Conservation (phyloP, 768 basidiomycete genomes). For the Tremella fuciformis region DNA sequence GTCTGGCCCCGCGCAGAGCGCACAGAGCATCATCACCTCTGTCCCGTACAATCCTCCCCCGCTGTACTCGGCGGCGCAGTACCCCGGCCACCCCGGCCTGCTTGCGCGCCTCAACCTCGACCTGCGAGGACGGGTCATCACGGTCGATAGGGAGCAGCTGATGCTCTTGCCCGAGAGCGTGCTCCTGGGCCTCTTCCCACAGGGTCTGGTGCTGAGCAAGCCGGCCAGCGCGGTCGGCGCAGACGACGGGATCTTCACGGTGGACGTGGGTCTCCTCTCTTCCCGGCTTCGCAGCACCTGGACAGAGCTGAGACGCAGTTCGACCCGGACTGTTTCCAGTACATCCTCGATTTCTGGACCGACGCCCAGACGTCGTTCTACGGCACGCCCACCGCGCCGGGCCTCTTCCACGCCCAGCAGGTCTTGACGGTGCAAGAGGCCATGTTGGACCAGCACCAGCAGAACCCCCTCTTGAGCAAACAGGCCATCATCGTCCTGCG, state of each 20-base stretch:
- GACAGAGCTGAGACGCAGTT: conserved; percentile 60
- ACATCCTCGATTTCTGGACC: conserved; percentile 87
- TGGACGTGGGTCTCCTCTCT: conserved; percentile 70
- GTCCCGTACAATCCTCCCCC: conserved; percentile 40
- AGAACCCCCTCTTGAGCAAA: conserved; percentile 89
- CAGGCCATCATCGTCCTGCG: conserved; percentile 98
- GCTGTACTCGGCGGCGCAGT: conserved; percentile 18
- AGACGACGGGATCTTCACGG: conserved; percentile 87
- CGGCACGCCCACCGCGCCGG: conserved; percentile 68
- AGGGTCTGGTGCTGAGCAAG: conserved; percentile 87
- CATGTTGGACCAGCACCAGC: conserved; percentile 43
- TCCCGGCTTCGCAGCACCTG: no score
- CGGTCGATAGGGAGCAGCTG: conserved; percentile 93
- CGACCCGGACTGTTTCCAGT: conserved; percentile 94
- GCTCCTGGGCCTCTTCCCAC: conserved; percentile 91
- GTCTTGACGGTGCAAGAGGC: conserved; percentile 55
- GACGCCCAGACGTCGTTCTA: conserved; percentile 87
- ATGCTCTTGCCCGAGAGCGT: conserved; percentile 99
- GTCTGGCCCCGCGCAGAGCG: conserved; percentile 38
- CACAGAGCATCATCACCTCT: conserved; percentile 43
- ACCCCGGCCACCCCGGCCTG: conserved; percentile 67
- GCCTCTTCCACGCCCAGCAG: conserved; percentile 59
- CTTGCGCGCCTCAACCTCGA: conserved; percentile 86
- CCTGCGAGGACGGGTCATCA: conserved; percentile 83
- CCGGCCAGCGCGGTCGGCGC: conserved; percentile 66